These are phyloP conservation scores for Cladophialophora bantiana DNA, from an alignment of 2,329 filamentous ascomycete genomes.

Conservation along the genomic window DNA sequence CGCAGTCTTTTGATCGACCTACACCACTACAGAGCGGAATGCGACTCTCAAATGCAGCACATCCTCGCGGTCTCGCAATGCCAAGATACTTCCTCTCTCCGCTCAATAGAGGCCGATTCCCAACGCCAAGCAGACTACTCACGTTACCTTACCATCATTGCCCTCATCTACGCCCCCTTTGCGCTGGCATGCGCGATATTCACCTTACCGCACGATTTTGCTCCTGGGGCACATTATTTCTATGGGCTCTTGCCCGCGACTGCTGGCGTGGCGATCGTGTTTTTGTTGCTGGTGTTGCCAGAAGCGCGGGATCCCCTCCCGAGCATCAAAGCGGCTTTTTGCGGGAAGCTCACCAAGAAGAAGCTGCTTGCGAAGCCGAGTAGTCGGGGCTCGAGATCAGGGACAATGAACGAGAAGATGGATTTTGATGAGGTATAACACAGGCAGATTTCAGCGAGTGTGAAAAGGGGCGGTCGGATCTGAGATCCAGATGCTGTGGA, in stretches of 20 bases:
- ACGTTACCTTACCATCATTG: constrained; percentile 36
- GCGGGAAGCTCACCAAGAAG: constrained; percentile 32
- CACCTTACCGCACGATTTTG: constrained; percentile 34
- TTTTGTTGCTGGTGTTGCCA: constrained; percentile 34
- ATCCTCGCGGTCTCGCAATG: constrained; percentile 34
- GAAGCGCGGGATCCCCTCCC: constrained; percentile 35
- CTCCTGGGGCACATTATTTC: constrained; percentile 35
- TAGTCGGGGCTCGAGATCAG: constrained; percentile 11
- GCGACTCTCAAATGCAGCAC: constrained; percentile 36
- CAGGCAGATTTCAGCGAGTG: not conserved
- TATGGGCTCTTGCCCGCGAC: constrained; percentile 36
- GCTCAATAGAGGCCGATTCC: constrained; percentile 29
- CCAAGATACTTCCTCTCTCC: constrained; percentile 30
- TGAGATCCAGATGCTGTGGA: not conserved
- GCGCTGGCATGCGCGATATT: constrained; percentile 37
- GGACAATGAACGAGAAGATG: constrained; percentile 23
- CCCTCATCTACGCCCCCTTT: constrained; percentile 35
- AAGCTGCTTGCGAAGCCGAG: constrained; percentile 32
- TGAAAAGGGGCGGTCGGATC: not conserved
- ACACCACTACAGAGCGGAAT: constrained; percentile 37
- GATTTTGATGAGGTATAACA: constrained; percentile 31
- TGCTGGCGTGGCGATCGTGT: constrained; percentile 32
- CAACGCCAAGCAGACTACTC: constrained; percentile 35
- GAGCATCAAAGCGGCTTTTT: constrained; percentile 29
- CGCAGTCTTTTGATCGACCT: constrained; percentile 34